These are phyloP conservation scores for Prototheca cutis DNA, from an alignment of 163 green algal genomes.

Conservation along the genomic window DNA sequence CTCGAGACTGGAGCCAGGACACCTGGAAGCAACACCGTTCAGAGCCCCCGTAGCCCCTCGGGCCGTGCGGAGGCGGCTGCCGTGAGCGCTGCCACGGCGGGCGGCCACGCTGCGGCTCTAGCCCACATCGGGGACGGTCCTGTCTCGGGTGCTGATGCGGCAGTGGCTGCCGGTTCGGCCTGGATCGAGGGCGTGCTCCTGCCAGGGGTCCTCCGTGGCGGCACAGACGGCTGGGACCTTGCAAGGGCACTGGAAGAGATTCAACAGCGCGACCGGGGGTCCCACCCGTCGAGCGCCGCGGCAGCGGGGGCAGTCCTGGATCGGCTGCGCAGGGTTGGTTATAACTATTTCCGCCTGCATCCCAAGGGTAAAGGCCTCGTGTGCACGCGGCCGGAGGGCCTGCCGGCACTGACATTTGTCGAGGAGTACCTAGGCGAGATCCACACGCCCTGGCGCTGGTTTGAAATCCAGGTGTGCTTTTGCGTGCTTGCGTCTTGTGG, in stretches of 20 bases:
- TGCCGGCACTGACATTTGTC: conserved; percentile 74
- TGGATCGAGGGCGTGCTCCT: conserved; percentile 59
- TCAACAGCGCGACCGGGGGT: conserved; percentile 11
- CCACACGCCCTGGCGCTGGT: conserved; percentile 86
- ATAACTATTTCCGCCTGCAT: conserved; percentile 71
- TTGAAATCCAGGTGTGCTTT: conserved; percentile 65
- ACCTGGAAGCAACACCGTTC: too few species aligned
- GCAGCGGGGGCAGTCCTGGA: conserved; percentile 35
- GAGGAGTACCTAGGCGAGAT: conserved; percentile 90
- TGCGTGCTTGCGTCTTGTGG: too few species aligned
- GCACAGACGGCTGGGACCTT: conserved; percentile 51
- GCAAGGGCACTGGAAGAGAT: conserved; percentile 27
- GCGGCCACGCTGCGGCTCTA: not conserved
- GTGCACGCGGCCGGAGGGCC: conserved; percentile 45
- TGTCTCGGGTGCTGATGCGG: too few species aligned
- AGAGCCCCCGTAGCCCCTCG: too few species aligned
- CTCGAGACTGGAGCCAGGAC: too few species aligned
- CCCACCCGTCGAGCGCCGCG: conserved; percentile 2
- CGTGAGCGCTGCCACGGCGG: not conserved
- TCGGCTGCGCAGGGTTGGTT: conserved; percentile 26
- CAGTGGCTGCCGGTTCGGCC: too few species aligned
- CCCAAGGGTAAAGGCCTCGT: conserved; percentile 72
- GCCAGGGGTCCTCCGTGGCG: conserved; percentile 33
- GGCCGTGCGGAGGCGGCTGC: too few species aligned
- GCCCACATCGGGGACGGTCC: too few species aligned